phyloP scores from a whole-genome alignment of 805 yeast species.

The Yarrowia sp. region DNA sequence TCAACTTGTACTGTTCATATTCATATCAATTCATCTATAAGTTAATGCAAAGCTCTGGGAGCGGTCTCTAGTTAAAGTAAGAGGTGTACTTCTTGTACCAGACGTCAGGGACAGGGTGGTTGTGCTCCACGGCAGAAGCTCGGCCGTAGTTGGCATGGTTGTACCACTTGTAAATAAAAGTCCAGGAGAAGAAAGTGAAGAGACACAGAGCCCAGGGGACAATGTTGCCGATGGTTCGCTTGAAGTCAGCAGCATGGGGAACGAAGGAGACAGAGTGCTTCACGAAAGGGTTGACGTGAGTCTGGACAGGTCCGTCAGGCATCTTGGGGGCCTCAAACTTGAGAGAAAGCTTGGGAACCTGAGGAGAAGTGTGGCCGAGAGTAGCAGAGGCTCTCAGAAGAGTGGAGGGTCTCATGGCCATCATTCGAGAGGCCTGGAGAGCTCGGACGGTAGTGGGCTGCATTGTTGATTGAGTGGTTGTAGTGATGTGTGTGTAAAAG shows the following conservation, averaged over 20 bases:
- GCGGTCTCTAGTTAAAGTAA: background rate
- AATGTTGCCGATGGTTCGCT: slow-evolving; percentile 7
- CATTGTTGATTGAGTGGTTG: slow-evolving; percentile 1
- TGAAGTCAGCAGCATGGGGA: slow-evolving; percentile 9
- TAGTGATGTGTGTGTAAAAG: background rate
- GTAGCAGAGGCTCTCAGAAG: background rate
- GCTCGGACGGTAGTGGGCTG: slow-evolving; percentile 20
- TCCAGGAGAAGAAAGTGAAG: slow-evolving; percentile 22
- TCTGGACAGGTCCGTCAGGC: background rate
- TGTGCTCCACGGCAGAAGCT: slow-evolving; percentile 20
- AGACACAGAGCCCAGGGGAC: background rate
- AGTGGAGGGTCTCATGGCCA: slow-evolving; percentile 15
- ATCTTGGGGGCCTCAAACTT: background rate
- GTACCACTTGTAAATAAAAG: slow-evolving; percentile 24
- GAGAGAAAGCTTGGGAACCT: slow-evolving; percentile 5
- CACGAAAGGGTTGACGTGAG: slow-evolving; percentile 11
- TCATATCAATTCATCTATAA: background rate
- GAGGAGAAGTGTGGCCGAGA: background rate
- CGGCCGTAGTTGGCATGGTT: slow-evolving; percentile 21
- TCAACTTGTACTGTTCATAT: background rate
- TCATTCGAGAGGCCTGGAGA: slow-evolving; percentile 18
- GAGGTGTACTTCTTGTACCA: slow-evolving; percentile 26
- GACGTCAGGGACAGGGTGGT: background rate
- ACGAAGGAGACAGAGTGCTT: slow-evolving; percentile 1
- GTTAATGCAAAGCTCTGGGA: background rate